Evolutionary conservation across 768 basidiomycete genomes (phyloP), one percentile per base, ranked within the genome.

Genomic region (Suillus subalutaceus): DNA sequence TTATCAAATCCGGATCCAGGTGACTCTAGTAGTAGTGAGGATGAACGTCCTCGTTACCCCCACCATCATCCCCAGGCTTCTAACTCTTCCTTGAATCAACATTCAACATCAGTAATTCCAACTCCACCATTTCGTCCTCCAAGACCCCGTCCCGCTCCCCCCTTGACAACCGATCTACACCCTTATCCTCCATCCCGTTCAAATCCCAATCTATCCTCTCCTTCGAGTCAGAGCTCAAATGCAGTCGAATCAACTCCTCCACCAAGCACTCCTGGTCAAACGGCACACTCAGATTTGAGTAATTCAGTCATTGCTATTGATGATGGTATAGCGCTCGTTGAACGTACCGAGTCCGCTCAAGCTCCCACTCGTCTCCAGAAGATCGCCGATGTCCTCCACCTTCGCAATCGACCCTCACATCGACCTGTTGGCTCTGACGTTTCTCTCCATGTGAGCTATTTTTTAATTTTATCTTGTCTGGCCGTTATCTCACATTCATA

Each of bases 221-320:
- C 91, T 23, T 90, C 89, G 63, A 88, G 84, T 71, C 84, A 87
- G 57, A 86, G 85, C 71, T 92, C 91, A 57, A 80, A 79, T 68
- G 82, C 82, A 48, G 83, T 86, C 59, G 89, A 90, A 67, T 85
- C 88, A 4, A 88, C 89, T n/a, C 89, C 91, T 65, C 89, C 90
- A 5, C 90, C 90, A 35, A 84, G 82, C 71, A 90, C 90, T 13
- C 89, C 90, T 15, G 85, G 82, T 59, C 80, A 85, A 69, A 78
- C 78, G 38, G 79, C 74, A 20, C 85, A 81, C 62, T 79, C 82
- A 30, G 80, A 77, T 53, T 68, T 80, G 48, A 81, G 80, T 67
- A 70, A 82, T 40, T 59, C 78, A 13, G 73, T 76, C 12, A 82
- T 83, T 65, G 74, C 76, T 62, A 75, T 79, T 50, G 74, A 80